Conservation (phyloP, 768 basidiomycete species). For the Gyrodon lividus region DNA sequence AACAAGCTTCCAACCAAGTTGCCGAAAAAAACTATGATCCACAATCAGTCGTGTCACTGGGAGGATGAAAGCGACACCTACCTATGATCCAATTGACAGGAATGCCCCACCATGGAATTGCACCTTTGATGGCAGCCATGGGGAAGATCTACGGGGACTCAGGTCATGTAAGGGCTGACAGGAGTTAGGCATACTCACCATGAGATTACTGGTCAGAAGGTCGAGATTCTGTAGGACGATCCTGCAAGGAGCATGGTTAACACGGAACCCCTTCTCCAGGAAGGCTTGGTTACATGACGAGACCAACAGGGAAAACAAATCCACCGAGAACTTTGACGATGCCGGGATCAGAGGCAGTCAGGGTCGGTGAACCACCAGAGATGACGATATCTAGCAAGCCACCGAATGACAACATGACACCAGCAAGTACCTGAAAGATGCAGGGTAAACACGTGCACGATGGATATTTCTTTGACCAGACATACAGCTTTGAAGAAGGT, state of each 20-base stretch:
- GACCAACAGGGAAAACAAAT: slow-evolving; percentile 73
- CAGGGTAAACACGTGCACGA: background rate
- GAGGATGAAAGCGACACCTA: slow-evolving; percentile 23
- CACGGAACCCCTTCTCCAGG: background rate
- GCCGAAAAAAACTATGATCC: slow-evolving; percentile 60
- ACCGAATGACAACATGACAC: slow-evolving; percentile 74
- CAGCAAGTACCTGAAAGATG: slow-evolving; percentile 56
- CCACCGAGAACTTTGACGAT: slow-evolving; percentile 64
- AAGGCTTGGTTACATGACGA: slow-evolving; percentile 58
- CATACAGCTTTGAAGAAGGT: slow-evolving; percentile 70
- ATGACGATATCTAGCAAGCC: slow-evolving; percentile 61
- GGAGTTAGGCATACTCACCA: slow-evolving; percentile 41
- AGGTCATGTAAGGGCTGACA: background rate
- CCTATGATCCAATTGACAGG: slow-evolving; percentile 70
- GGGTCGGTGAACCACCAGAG: slow-evolving; percentile 53
- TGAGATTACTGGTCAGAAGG: slow-evolving; percentile 73
- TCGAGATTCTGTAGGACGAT: slow-evolving; percentile 71
- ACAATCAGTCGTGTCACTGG: background rate
- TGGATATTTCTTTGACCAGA: slow-evolving; percentile 1
- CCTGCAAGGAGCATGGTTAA: slow-evolving; percentile 38
- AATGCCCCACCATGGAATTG: slow-evolving; percentile 69
- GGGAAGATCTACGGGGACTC: slow-evolving; percentile 53
- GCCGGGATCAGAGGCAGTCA: slow-evolving; percentile 58
- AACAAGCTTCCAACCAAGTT: slow-evolving; percentile 70
- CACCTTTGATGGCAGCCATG: slow-evolving; percentile 61